phyloP scores from a whole-genome alignment of 2,329 filamentous ascomycete genomes.

The Scedosporium aurantiacum region DNA sequence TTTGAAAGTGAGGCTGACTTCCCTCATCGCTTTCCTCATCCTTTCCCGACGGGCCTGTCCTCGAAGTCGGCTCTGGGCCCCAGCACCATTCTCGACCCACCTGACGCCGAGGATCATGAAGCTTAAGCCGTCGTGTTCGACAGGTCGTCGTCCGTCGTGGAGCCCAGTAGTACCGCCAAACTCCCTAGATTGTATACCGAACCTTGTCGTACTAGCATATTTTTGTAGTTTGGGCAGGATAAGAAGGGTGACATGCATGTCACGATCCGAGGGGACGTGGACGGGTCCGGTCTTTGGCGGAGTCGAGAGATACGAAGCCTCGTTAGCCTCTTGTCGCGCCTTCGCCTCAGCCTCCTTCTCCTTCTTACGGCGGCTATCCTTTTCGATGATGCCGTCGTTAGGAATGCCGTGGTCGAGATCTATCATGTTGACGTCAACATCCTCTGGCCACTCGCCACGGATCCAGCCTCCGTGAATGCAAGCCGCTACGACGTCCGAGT shows the following conservation, averaged over 20 bases:
- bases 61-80: constrained; percentile 42
- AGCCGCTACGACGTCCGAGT: constrained; percentile 85
- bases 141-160: constrained; percentile 25
- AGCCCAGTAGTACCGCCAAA: constrained; percentile 48
- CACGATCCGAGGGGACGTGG: constrained; percentile 53
- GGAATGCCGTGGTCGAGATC: constrained; percentile 33
- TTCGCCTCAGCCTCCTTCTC: constrained; percentile 22
- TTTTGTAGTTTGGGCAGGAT: constrained; percentile 69
- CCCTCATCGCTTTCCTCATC: constrained; percentile 44
- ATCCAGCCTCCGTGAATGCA: constrained; percentile 93
- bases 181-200: constrained; percentile 70
- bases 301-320: constrained; percentile 33
- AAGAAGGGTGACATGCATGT: constrained; percentile 77
- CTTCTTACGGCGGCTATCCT: constrained; percentile 17
- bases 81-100: constrained; percentile 71
- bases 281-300: constrained; percentile 53
- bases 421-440: constrained; percentile 60
- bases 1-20: constrained; percentile 29
- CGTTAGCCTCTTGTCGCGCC: constrained; percentile 18
- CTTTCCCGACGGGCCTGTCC: constrained; percentile 45
- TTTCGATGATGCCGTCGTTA: constrained; percentile 13
- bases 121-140: constrained; percentile 72
- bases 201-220: constrained; percentile 65
- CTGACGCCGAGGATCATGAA: constrained; percentile 73
- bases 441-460: constrained; percentile 73